These are phyloP conservation scores for Fragaria vesca DNA, from an alignment of 306 rosid genomes.

Conservation along the genomic window DNA sequence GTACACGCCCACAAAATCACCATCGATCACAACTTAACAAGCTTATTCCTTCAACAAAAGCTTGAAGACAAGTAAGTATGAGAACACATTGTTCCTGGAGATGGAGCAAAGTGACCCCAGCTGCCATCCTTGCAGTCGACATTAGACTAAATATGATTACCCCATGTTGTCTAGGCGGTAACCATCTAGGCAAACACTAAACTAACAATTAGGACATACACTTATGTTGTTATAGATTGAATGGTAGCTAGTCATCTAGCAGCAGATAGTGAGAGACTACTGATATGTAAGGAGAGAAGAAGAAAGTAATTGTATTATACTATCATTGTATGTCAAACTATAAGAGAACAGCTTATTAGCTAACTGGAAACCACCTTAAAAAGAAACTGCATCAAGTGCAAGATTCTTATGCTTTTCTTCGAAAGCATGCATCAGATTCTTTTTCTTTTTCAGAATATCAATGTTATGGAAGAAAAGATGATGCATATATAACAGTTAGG, in stretches of 20 bases:
- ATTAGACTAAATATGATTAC: slow-evolving; percentile 10
- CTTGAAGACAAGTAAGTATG: background rate
- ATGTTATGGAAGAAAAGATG: background rate
- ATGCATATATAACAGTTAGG: background rate
- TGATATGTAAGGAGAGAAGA: background rate
- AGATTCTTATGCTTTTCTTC: background rate
- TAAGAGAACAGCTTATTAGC: background rate
- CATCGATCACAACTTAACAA: slow-evolving; percentile 14
- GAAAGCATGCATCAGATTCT: background rate
- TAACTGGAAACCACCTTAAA: background rate
- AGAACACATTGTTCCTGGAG: slow-evolving; percentile 19
- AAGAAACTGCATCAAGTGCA: background rate
- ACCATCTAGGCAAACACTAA: background rate
- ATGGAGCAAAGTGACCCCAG: slow-evolving; percentile 34
- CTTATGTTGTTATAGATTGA: background rate
- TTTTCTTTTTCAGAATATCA: background rate
- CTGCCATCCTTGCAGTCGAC: background rate
- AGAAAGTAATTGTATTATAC: background rate
- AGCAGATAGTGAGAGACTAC: background rate
- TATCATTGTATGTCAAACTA: background rate
- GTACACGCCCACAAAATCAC: background rate
- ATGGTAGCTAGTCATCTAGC: background rate
- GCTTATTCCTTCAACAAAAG: background rate
- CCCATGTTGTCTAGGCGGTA: background rate
- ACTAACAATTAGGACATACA: background rate